Evolutionary conservation across 164 flowering plant genomes (phyloP).

Genomic region (Chloranthus sessilifolius): DNA sequence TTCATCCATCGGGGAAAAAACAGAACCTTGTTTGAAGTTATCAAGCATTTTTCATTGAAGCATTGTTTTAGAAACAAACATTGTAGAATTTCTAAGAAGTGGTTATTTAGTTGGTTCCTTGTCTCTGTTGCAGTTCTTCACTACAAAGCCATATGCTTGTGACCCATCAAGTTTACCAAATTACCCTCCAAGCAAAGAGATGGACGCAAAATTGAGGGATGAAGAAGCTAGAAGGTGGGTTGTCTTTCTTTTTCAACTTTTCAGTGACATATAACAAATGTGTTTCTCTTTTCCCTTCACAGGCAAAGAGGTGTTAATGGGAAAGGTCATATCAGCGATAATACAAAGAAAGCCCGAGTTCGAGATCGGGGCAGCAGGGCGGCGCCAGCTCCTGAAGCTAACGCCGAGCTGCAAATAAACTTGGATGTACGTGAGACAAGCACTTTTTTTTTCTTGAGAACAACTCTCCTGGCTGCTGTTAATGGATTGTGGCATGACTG

Average conservation of each 20-base stretch:
- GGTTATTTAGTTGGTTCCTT: not conserved
- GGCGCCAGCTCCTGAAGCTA: slow-evolving; percentile 88
- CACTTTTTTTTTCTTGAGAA: not conserved
- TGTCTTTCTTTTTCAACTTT: not conserved
- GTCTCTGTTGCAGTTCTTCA: slow-evolving; percentile 51
- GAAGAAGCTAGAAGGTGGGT: slow-evolving; percentile 83
- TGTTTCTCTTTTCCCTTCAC: slow-evolving; percentile 3
- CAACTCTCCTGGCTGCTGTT: no score
- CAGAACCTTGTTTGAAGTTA: no score
- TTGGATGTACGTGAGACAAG: slow-evolving; percentile 59
- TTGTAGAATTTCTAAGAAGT: not conserved
- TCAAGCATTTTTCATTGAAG: no score
- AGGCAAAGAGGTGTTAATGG: slow-evolving; percentile 58
- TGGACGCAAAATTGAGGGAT: slow-evolving; percentile 84
- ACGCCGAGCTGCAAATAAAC: slow-evolving; percentile 80
- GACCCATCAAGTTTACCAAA: slow-evolving; percentile 86
- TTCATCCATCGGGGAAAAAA: no score
- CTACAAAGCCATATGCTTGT: slow-evolving; percentile 70
- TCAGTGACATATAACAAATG: not conserved
- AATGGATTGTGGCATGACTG: no score
- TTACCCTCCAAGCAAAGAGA: slow-evolving; percentile 94
- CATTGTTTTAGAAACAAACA: no score
- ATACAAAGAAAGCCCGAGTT: slow-evolving; percentile 35
- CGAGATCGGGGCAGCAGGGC: slow-evolving; percentile 66
- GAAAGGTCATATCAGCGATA: slow-evolving; percentile 46